Conservation (phyloP, 345 rosid genomes). For the Geranium brycei region DNA sequence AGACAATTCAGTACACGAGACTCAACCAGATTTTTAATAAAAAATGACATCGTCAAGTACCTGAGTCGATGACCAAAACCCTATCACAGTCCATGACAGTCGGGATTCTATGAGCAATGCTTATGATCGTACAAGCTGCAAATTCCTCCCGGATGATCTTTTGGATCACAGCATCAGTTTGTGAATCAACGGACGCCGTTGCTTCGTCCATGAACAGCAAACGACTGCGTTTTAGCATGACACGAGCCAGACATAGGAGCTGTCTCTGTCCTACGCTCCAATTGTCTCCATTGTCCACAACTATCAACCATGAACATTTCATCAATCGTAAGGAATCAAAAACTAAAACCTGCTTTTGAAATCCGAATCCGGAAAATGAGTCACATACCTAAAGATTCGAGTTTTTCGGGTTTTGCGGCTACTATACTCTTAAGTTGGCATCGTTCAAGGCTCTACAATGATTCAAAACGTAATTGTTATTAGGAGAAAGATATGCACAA, state of each 20-base stretch:
- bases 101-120: conserved; percentile 94
- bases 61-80: conserved; percentile 79
- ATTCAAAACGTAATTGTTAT: no score
- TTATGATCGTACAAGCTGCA: conserved; percentile 65
- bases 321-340: no score
- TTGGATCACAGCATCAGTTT: conserved; percentile 77
- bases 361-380: not conserved
- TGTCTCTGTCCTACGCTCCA: conserved; percentile 99
- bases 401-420: conserved; percentile 64
- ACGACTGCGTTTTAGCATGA: conserved; percentile 71
- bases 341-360: no score
- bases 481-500: not conserved
- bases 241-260: conserved; percentile 80
- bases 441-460: conserved; percentile 59
- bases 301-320: conserved; percentile 15
- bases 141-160: conserved; percentile 87
- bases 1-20: not conserved
- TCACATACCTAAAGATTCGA: conserved; percentile 53
- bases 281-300: conserved; percentile 86
- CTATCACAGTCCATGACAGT: conserved; percentile 94
- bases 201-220: conserved; percentile 91
- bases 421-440: conserved; percentile 82
- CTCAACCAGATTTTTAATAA: not conserved
- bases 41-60: conserved; percentile 10
- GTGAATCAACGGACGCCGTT: conserved; percentile 91